A percentile compares a stretch with the other conserved stretches of the same genome.
Evolutionary conservation across 2,329 filamentous ascomycete genomes (phyloP).

Genomic region (Cladosporium colombiae): DNA sequence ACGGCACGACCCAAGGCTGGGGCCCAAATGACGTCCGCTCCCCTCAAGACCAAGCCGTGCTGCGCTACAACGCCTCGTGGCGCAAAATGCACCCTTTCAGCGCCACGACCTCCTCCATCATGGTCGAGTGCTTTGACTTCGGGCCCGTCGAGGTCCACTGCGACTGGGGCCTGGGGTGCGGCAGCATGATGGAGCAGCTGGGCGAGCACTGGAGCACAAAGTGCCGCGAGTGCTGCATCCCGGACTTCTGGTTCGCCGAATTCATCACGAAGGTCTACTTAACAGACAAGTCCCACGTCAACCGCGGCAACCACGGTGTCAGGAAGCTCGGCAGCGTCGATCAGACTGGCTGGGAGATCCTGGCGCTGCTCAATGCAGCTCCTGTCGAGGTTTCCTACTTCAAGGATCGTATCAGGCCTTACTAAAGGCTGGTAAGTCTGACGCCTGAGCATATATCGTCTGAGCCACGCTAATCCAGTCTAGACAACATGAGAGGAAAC

Average conservation of each 20-base stretch:
- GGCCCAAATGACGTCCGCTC: background rate
- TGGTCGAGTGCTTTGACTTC: slow-evolving; percentile 9
- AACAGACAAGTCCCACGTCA: background rate
- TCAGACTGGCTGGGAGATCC: background rate
- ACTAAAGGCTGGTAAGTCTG: background rate
- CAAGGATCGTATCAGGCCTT: background rate
- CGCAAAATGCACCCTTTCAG: slow-evolving; percentile 10
- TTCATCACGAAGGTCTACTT: background rate
- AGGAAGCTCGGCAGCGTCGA: background rate
- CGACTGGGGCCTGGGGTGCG: background rate
- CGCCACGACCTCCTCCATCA: background rate
- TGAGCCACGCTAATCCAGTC: background rate
- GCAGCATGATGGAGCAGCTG: slow-evolving; percentile 6
- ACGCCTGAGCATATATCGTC: background rate
- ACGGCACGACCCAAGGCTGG: background rate
- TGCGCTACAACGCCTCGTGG: slow-evolving; percentile 2
- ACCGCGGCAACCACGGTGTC: background rate
- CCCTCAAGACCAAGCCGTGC: background rate
- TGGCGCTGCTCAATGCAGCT: background rate
- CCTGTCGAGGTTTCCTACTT: background rate
- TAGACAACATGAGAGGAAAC: background rate
- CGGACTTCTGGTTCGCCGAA: slow-evolving; percentile 4
- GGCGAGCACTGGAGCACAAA: background rate
- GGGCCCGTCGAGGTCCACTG: background rate
- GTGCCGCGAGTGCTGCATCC: slow-evolving; percentile 2